Evolutionary conservation across 805 yeast species (phyloP), one percentile per base, ranked within the genome.

Genomic region (Blastobotrys robertii): DNA sequence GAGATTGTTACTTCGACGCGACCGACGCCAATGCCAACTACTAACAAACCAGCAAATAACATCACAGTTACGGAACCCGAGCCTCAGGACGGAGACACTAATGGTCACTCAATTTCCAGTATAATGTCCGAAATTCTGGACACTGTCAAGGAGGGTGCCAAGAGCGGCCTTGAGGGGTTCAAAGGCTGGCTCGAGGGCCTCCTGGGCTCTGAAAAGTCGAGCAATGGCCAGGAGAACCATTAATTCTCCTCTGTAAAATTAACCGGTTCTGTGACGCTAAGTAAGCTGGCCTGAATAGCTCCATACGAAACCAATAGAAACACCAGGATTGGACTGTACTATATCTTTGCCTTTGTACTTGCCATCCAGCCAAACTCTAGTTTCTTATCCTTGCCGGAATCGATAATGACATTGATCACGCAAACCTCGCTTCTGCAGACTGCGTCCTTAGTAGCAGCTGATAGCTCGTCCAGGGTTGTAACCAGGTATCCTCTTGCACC

Each of bases 361-460:
- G 73, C 74, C 64, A 78, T 80, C 85, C 85, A 80, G 1, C 81
- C 83, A 59, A 80, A 80, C 34, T 72, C 70, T 36, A 81, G 61
- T 52, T 74, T 74, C 43, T 67, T 68, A 48, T 70, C 69, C 19
- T 66, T 67, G 0, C 81, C 84, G 2, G 76, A 72, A 36, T 75
- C 77, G 8, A 80, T 77, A n/a, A 79, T 64, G 1, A 80, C 76
- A 51, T 81, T 81, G 34, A 81, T 57, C 9, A 81, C 62, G 8
- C 71, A 65, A 1, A 76, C 69, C 16, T 50, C 53, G 28, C 59
- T 49, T 13, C 13, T 9, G 2, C 50, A 44, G 15, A 73, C 49
- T 1, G 78, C 74, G 5, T 57, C 44, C 1, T 55, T 55, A 1
- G 63, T 55, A 6, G 64, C 56, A 0, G 19, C 37, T 2, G 49